phyloP scores from a whole-genome alignment of 352 stramenopile genomes.

The Paralagenidium karlingii region DNA sequence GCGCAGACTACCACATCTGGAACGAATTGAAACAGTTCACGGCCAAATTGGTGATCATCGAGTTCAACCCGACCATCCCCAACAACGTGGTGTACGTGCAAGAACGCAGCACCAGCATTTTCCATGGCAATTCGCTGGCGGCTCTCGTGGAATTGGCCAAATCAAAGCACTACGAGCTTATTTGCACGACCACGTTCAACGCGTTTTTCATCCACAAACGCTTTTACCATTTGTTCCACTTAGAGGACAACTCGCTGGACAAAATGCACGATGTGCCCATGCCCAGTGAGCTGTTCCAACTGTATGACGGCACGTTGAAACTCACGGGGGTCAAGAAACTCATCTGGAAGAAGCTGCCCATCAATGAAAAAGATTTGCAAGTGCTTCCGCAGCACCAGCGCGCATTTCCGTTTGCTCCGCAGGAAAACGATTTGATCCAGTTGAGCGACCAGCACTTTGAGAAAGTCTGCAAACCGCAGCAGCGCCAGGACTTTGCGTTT shows the following conservation, averaged over 20 bases:
- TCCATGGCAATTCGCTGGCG: conserved; percentile 51
- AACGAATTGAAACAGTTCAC: conserved; percentile 21
- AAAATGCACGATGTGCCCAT: conserved; percentile 55
- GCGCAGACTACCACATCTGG: conserved; percentile 65
- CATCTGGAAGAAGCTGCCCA: conserved; percentile 33
- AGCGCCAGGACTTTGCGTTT: conserved; percentile 1
- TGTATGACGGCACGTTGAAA: conserved; percentile 73
- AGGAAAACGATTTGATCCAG: conserved; percentile 4
- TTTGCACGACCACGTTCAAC: conserved; percentile 70
- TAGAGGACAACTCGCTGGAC: conserved; percentile 46
- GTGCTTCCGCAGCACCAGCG: conserved; percentile 10
- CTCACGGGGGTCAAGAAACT: conserved; percentile 58
- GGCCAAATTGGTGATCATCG: conserved; percentile 52
- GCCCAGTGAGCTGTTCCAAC: conserved; percentile 65
- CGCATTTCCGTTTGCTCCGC: conserved; percentile 11
- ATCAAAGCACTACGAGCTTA: conserved; percentile 33
- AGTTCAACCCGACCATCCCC: conserved; percentile 78
- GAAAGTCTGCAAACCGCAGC: background rate
- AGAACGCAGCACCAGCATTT: conserved; percentile 23
- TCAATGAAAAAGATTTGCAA: conserved; percentile 12
- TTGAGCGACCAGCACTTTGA: conserved; percentile 1
- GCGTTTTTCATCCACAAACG: conserved; percentile 46
- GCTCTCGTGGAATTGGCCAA: conserved; percentile 51
- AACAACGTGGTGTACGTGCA: conserved; percentile 69
- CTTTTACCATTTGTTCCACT: conserved; percentile 14